Percentiles rank a stretch among this genome's conserved stretches.
phyloP scores from a whole-genome alignment of 176 grass and related monocot species.

The Cocos nucifera region DNA sequence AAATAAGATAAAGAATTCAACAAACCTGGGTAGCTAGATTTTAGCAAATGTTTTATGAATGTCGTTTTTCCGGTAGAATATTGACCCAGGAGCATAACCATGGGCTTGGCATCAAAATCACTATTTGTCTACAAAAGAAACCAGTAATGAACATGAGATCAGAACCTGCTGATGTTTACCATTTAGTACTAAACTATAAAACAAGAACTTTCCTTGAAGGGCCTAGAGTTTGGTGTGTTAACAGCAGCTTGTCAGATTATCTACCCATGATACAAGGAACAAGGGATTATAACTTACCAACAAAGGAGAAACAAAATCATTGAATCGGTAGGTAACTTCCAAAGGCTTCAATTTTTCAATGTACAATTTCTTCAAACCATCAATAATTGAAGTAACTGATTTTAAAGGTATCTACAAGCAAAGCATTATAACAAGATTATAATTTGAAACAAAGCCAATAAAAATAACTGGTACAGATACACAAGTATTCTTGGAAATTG shows the following conservation, averaged over 20 bases:
- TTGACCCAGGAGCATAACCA: conserved; percentile 99
- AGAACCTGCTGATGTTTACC: no score
- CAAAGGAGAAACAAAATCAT: conserved; percentile 84
- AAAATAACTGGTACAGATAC: no score
- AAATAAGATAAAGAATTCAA: background rate
- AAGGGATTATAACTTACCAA: conserved; percentile 36
- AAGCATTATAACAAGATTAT: no score
- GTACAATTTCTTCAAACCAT: conserved; percentile 89
- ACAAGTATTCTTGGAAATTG: no score
- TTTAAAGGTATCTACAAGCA: conserved; percentile 54
- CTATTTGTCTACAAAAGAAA: conserved; percentile 65
- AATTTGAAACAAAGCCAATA: no score
- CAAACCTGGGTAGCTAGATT: conserved; percentile 83
- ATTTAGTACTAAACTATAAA: no score
- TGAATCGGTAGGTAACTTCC: conserved; percentile 92
- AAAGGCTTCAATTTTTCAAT: conserved; percentile 93
- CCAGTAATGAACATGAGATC: background rate
- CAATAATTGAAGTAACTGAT: conserved; percentile 91
- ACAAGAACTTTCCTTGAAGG: no score
- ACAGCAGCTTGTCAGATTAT: no score
- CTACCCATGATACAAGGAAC: no score
- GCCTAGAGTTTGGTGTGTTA: no score
- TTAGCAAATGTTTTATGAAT: conserved; percentile 95
- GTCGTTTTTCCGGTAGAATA: conserved; percentile 99
- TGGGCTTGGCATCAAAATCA: conserved; percentile 98